Percentiles rank a stretch among this genome's conserved stretches.
Evolutionary conservation across 2,329 filamentous ascomycete species (phyloP).

Genomic region (Trichocomaceae sp.): DNA sequence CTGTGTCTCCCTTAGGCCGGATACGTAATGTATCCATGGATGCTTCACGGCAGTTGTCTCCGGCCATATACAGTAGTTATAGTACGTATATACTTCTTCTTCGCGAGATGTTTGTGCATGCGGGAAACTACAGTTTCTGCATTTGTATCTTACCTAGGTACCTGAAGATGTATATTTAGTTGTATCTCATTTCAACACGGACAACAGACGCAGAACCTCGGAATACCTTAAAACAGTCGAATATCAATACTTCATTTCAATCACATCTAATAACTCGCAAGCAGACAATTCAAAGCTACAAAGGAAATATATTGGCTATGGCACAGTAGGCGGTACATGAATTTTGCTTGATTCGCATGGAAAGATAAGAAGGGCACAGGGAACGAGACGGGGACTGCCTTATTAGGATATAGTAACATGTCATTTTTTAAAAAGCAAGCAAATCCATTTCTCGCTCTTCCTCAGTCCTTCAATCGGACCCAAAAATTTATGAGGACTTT

Average conservation of each 20-base stretch:
- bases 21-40: too few relatives aligned
- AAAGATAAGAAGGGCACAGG: constrained; percentile 17
- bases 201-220: too few relatives aligned
- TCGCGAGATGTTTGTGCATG: too few relatives aligned
- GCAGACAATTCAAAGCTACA: constrained; percentile 22
- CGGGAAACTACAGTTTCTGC: too few relatives aligned
- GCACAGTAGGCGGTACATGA: constrained; percentile 39
- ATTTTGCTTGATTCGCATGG: constrained; percentile 25
- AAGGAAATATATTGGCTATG: constrained; percentile 40
- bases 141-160: too few relatives aligned
- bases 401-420: not conserved
- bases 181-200: too few relatives aligned
- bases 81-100: too few relatives aligned
- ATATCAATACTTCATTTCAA: not conserved
- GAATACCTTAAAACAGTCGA: too few relatives aligned
- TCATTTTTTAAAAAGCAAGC: not conserved
- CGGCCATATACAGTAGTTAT: too few relatives aligned
- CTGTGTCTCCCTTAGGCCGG: too few relatives aligned
- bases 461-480: not conserved
- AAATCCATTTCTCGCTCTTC: not conserved
- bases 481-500: constrained; percentile 24
- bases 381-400: constrained; percentile 22
- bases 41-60: too few relatives aligned
- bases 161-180: too few relatives aligned
- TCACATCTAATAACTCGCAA: not conserved